phyloP scores from a whole-genome alignment of 306 rosid species.

The Citrullus amarus region DNA sequence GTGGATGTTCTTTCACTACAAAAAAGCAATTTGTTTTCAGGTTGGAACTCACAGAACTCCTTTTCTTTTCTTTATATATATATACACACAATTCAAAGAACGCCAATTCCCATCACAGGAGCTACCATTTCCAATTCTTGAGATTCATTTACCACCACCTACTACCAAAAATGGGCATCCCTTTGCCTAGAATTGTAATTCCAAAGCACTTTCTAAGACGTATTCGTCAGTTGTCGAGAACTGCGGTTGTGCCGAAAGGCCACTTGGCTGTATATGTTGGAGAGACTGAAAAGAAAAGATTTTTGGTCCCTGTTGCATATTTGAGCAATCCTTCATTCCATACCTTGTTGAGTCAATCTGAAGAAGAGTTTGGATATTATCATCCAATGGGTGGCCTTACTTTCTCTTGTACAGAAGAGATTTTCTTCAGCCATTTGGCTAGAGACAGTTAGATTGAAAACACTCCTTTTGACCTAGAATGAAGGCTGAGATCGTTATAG shows the following conservation, averaged over 20 bases:
- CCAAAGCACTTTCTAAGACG: not conserved
- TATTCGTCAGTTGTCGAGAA: not conserved
- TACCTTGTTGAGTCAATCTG: not conserved
- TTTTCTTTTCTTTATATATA: not conserved
- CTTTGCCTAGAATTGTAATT: not conserved
- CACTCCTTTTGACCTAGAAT: not conserved
- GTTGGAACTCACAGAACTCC: not conserved
- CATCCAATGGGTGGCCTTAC: constrained; percentile 24
- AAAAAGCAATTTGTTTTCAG: not conserved
- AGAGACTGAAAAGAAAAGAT: constrained; percentile 15
- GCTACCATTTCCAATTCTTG: constrained; percentile 3
- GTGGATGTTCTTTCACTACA: not conserved
- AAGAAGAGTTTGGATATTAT: constrained; percentile 1
- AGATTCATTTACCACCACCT: not conserved
- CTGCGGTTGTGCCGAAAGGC: constrained; percentile 23
- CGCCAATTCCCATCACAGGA: constrained; percentile 6
- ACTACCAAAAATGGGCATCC: not conserved
- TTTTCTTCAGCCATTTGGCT: not conserved
- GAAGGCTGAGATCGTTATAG: not conserved
- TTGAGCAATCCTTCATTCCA: constrained; percentile 2
- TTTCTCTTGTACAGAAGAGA: constrained; percentile 16
- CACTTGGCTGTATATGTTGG: constrained; percentile 30
- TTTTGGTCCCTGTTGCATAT: constrained; percentile 4
- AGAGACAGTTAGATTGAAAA: not conserved
- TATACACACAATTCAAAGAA: not conserved